A percentile compares a stretch with the other conserved stretches of the same genome.
phyloP scores from a whole-genome alignment of 2,329 filamentous ascomycete species.

The Stagonosporopsis vannaccii region DNA sequence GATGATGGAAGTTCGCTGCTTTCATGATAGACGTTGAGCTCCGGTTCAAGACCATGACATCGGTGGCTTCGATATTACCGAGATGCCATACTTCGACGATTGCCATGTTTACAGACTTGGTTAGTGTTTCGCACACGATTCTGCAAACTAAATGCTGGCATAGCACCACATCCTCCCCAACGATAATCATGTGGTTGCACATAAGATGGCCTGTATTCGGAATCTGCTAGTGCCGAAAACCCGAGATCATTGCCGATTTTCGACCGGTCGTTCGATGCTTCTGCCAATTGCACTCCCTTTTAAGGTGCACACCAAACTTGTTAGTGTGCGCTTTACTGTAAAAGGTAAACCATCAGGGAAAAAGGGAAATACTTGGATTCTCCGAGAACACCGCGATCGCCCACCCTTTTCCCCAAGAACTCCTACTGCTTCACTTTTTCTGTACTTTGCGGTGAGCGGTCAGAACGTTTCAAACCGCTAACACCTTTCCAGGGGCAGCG shows the following conservation, averaged over 20 bases:
- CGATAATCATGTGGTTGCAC: not conserved
- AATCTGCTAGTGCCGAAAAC: slow-evolving; percentile 5
- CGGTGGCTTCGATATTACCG: slow-evolving; percentile 5
- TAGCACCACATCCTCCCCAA: not conserved
- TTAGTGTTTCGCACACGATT: slow-evolving; percentile 1
- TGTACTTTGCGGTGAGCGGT: not conserved
- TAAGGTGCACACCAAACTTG: not conserved
- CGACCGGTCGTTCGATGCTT: slow-evolving; percentile 13
- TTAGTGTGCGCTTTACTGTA: not conserved
- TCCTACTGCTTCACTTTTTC: slow-evolving; percentile 2
- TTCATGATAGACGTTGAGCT: slow-evolving; percentile 7
- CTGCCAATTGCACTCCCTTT: not conserved
- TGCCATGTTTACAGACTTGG: not conserved
- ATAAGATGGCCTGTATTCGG: not conserved
- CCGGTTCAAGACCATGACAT: slow-evolving; percentile 9
- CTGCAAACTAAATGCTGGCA: not conserved
- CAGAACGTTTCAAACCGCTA: not conserved
- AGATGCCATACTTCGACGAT: not conserved
- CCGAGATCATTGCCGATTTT: slow-evolving; percentile 13
- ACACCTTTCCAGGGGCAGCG: not conserved
- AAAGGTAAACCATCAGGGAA: not conserved
- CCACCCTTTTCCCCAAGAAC: slow-evolving; percentile 8
- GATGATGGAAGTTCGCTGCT: not conserved
- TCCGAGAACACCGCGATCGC: slow-evolving; percentile 12
- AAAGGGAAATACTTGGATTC: not conserved